These are phyloP conservation scores for Monsonia emarginata DNA, from an alignment of 441 rosid genomes.

Conservation along the genomic window DNA sequence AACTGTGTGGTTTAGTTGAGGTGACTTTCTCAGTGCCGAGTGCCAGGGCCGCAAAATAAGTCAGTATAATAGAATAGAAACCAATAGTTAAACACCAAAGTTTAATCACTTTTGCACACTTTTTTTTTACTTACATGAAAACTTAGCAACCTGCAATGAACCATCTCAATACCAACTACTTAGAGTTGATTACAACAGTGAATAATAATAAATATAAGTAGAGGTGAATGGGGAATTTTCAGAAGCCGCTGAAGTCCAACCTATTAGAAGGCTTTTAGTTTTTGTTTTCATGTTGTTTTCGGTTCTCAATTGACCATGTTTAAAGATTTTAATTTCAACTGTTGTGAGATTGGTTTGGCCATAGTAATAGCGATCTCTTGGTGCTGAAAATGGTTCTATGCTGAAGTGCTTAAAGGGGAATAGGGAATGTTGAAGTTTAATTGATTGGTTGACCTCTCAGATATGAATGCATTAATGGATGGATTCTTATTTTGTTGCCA, in stretches of 20 bases:
- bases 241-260: background rate
- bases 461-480: background rate
- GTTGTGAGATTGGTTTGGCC: background rate
- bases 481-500: background rate
- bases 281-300: no score
- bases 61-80: background rate
- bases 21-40: background rate
- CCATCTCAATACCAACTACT: background rate
- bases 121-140: background rate
- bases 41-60: background rate
- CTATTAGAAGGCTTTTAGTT: no score
- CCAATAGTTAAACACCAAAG: background rate
- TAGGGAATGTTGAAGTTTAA: background rate
- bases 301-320: no score
- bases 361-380: background rate
- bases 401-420: background rate
- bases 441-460: background rate
- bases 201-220: background rate
- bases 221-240: background rate
- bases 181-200: background rate
- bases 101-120: background rate
- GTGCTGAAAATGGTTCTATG: background rate
- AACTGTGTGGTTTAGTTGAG: background rate
- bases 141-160: background rate
- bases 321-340: background rate